Conservation (phyloP, 345 rosid species). For the Hibiscus trionum region DNA sequence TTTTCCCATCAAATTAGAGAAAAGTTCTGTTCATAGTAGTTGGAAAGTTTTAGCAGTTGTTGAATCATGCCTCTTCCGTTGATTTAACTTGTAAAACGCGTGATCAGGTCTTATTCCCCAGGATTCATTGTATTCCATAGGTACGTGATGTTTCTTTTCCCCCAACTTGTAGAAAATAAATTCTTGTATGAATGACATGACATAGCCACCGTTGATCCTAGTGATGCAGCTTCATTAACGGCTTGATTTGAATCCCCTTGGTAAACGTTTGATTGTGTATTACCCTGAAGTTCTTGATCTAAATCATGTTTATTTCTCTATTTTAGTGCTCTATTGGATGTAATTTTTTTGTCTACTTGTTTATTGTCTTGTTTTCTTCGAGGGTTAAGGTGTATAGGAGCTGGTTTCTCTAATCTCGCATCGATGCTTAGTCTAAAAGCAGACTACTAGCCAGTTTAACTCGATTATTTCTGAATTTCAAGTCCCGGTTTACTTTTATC, state of each 20-base stretch:
- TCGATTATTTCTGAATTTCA: background rate
- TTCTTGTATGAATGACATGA: background rate
- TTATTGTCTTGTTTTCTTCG: background rate
- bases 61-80: conserved; percentile 15
- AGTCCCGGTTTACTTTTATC: background rate
- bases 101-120: background rate
- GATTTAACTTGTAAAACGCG: background rate
- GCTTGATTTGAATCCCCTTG: background rate
- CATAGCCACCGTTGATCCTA: background rate
- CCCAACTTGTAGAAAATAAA: background rate
- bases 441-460: background rate
- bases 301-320: background rate
- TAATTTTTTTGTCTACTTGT: background rate
- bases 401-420: background rate
- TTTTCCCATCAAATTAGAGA: background rate
- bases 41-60: conserved; percentile 9
- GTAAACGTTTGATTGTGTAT: background rate
- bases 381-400: background rate
- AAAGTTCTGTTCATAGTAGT: background rate
- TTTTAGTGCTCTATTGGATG: background rate
- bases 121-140: background rate
- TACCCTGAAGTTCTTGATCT: background rate
- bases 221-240: conserved; percentile 1
- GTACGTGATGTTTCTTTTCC: background rate
- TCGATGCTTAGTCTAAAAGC: background rate